These are phyloP conservation scores for Saprolegnia parasitica DNA, from an alignment of 352 stramenopile genomes.

Conservation along the genomic window DNA sequence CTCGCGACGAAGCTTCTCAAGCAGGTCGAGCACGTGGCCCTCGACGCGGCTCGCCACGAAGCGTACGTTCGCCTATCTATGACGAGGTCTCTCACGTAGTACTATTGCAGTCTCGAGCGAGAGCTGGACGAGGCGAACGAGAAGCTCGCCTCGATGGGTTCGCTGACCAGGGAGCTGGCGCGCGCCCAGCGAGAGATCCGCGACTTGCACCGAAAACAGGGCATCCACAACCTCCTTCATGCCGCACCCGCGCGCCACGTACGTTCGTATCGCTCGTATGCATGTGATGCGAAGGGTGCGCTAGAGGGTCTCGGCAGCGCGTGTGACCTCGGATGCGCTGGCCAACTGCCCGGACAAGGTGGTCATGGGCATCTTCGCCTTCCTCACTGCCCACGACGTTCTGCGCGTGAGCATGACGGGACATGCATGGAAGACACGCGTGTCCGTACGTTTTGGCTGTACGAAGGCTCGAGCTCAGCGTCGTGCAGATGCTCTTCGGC, in stretches of 20 bases:
- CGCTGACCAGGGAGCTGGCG: constrained; percentile 63
- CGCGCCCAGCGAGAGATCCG: constrained; percentile 69
- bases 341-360: constrained; percentile 45
- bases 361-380: constrained; percentile 62
- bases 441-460: constrained; percentile 40
- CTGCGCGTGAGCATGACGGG: constrained; percentile 62
- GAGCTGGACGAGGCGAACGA: constrained; percentile 53
- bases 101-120: constrained; percentile 46
- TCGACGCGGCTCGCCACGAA: neutral
- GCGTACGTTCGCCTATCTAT: neutral
- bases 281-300: too few species aligned
- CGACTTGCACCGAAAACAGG: constrained; percentile 57
- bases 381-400: constrained; percentile 66
- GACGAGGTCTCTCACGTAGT: neutral
- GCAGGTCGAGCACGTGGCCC: constrained; percentile 18
- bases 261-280: neutral
- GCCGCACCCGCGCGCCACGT: neutral
- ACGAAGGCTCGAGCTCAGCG: neutral
- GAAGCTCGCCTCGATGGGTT: constrained; percentile 45
- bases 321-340: constrained; percentile 26
- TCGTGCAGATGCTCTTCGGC: neutral
- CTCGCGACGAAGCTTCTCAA: neutral
- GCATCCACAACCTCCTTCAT: constrained; percentile 58
- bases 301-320: constrained; percentile 8
- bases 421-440: constrained; percentile 44